Evolutionary conservation across 345 rosid species (phyloP).

Genomic region (Raphanus sativus): DNA sequence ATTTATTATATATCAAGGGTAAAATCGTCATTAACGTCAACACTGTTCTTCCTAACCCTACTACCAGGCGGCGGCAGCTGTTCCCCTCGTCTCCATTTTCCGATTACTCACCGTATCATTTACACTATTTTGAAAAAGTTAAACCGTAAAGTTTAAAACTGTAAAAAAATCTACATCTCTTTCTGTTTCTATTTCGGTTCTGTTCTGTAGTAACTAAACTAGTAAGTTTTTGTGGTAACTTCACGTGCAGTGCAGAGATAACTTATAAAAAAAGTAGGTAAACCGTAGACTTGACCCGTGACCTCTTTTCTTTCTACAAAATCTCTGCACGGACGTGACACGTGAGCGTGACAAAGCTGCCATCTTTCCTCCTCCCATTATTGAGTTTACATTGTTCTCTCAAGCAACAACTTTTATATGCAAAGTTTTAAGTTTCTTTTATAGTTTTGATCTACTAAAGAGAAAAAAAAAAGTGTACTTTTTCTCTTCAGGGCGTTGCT

Average conservation of each 20-base stretch:
- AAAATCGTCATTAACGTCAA: not conserved
- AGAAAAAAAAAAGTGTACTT: not conserved
- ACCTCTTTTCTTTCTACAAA: not conserved
- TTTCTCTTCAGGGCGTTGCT: conserved; percentile 19
- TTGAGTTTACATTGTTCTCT: conserved; percentile 6
- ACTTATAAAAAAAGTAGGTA: not conserved
- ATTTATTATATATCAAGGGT: not conserved
- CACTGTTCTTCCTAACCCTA: conserved; percentile 26
- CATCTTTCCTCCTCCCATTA: conserved; percentile 25
- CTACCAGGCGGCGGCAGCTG: conserved; percentile 1
- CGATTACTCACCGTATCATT: not conserved
- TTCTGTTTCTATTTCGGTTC: not conserved
- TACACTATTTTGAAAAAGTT: not conserved
- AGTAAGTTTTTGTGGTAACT: not conserved
- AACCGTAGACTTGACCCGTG: conserved; percentile 37
- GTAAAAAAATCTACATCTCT: not conserved
- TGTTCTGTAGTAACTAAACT: conserved; percentile 13
- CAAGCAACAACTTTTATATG: conserved; percentile 1
- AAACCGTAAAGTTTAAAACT: not conserved
- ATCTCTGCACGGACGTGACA: conserved; percentile 30
- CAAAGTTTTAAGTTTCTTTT: not conserved
- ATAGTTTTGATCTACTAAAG: not conserved
- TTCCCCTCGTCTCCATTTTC: not conserved
- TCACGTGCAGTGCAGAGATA: conserved; percentile 20
- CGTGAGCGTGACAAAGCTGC: conserved; percentile 28